A percentile compares a stretch with the other conserved stretches of the same genome.
These are phyloP conservation scores for Cardamine resedifolia DNA, from an alignment of 345 rosid genomes.

Conservation along the genomic window DNA sequence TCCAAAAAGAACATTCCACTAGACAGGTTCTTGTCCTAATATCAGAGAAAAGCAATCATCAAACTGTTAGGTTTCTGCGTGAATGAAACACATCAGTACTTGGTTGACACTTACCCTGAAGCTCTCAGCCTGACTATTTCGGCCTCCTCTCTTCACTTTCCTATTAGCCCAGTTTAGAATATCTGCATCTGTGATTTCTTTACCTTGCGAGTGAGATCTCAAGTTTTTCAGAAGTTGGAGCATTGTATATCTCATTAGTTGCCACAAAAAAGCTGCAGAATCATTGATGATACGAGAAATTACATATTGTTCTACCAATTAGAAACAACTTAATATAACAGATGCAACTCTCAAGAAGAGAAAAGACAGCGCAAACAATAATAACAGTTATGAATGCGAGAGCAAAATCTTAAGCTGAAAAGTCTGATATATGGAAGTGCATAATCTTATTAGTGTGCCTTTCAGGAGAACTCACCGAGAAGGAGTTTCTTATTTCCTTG, in stretches of 20 bases:
- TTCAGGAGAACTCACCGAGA: slow-evolving; percentile 45
- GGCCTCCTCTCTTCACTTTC: slow-evolving; percentile 76
- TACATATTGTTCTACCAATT: not conserved
- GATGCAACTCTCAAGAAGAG: not conserved
- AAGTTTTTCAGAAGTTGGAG: slow-evolving; percentile 91
- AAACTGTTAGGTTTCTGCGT: slow-evolving; percentile 21
- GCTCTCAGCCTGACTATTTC: slow-evolving; percentile 77
- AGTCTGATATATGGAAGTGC: slow-evolving; percentile 13
- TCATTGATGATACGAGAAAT: slow-evolving; percentile 21
- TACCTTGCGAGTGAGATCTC: slow-evolving; percentile 86
- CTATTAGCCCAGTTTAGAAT: slow-evolving; percentile 88
- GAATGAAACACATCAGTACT: not conserved
- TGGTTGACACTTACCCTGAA: slow-evolving; percentile 64
- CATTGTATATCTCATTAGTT: slow-evolving; percentile 95
- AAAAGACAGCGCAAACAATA: not conserved
- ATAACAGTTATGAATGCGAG: not conserved
- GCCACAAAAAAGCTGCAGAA: slow-evolving; percentile 85
- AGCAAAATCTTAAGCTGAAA: not conserved
- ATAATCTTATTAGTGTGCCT: not conserved
- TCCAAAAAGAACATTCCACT: slow-evolving; percentile 86
- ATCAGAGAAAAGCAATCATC: slow-evolving; percentile 17
- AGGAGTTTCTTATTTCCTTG: slow-evolving; percentile 91
- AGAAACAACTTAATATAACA: not conserved
- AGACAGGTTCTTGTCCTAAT: slow-evolving; percentile 77
- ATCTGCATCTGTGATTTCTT: slow-evolving; percentile 87